Evolutionary conservation across 1,284 basidiomycete genomes (phyloP).

Genomic region (Leucoagaricus sp.): DNA sequence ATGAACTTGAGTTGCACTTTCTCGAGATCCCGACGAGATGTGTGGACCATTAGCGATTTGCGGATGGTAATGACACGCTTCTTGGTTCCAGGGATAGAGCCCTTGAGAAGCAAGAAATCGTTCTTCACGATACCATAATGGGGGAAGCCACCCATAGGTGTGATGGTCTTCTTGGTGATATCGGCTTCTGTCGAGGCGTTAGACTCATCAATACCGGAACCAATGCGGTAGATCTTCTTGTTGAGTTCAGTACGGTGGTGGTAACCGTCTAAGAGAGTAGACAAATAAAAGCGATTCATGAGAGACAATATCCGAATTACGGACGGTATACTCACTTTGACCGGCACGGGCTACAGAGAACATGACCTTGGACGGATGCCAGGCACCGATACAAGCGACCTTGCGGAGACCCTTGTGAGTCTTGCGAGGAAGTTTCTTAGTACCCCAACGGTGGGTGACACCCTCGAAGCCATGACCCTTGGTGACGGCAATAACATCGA

Average conservation of each 20-base stretch:
- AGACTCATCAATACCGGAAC: conserved; percentile 74
- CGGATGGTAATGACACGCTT: conserved; percentile 97
- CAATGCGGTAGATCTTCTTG: conserved; percentile 99
- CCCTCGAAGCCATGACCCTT: conserved; percentile 99
- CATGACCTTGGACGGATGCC: conserved; percentile 99
- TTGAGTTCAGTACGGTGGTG: conserved; percentile 98
- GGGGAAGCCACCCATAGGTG: conserved; percentile 98
- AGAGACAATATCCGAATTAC: not conserved
- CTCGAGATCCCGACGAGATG: conserved; percentile 89
- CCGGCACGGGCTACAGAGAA: conserved; percentile 99
- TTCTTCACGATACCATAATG: conserved; percentile 99
- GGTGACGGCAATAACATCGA: conserved; percentile 98
- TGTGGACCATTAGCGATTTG: conserved; percentile 88
- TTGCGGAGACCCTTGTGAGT: conserved; percentile 99
- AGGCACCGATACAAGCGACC: conserved; percentile 99
- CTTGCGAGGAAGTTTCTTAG: conserved; percentile 98
- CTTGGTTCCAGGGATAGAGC: conserved; percentile 93
- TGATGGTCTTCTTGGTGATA: conserved; percentile 94
- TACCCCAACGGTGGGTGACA: conserved; percentile 99
- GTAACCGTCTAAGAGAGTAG: conserved; percentile 77
- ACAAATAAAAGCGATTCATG: conserved; percentile 18
- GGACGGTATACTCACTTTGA: conserved; percentile 74
- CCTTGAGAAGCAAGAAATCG: conserved; percentile 97
- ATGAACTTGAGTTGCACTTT: conserved; percentile 99
- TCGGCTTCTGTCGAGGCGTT: conserved; percentile 96